Evolutionary conservation across 2,329 filamentous ascomycete species (phyloP), one percentile per base, ranked within the genome.

Genomic region (Fusarium coffeatum): DNA sequence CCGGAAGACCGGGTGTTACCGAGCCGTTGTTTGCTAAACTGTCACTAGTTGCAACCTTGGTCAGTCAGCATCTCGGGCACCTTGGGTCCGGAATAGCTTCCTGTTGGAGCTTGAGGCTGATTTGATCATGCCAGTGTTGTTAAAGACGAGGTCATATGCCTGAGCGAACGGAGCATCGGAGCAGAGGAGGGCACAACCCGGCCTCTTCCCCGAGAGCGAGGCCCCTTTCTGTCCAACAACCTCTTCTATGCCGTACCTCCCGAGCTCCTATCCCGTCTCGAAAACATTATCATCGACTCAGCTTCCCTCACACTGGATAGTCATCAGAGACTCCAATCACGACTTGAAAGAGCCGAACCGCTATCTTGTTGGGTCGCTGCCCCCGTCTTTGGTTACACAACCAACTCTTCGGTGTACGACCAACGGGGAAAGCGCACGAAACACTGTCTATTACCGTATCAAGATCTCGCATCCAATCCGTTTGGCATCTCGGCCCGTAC

Each of bases 401-500:
- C 15, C 45, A 30, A 22, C 12, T 59, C 54, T 46, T 27, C 34
- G 54, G 49, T 41, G 55, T 43, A 54, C 48, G 20, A 27, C 23
- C 42, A 54, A 53, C 56, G 16, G 45, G 43, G 47, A 15, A 59
- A 54, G 11, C 42, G 25, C 13, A 34, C 30, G 49, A 20, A 54
- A 27, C 22, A 63, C 27, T 30, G 40, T 41, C 22, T 22, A n/a
- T 64, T 57, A 8, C 37, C 55, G 46, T 54, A 66, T 66, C n/a
- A 10, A 58, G 50, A 46, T 58, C 43, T 41, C 23, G 34, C 28
- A 37, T 49, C 48, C 55, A 40, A 41, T 18, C 23, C 49, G 18
- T 53, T 46, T 68, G 54, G 59, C 67, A 70, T 42, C 64, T 70
- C 67, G 67, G 67, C 58, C 58, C 50, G 63, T 50, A 57, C 64